Evolutionary conservation across 768 basidiomycete species (phyloP), one percentile per base, ranked within the genome.

Genomic region (Rhizopogon rudus): DNA sequence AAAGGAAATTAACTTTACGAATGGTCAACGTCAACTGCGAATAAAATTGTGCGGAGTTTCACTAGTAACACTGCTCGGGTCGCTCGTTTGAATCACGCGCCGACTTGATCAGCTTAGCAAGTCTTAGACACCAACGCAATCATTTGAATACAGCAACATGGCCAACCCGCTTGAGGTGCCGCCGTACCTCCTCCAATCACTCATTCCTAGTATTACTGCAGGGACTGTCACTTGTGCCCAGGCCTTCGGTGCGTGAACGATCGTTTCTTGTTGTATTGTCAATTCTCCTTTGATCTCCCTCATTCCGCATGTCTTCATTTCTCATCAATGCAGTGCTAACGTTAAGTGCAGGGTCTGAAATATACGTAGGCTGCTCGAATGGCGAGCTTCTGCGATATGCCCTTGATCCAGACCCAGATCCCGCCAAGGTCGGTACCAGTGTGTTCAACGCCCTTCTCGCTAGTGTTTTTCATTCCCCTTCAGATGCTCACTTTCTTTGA

Each of bases 351-450:
- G 91, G 86, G 33, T 84, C 85, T 41, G 93, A 97, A 63, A 81
- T 96, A 25, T 95, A 93, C 60, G 80, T 92, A 12, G 94, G 93
- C 12, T 88, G 88, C 57, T 83, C 85, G 20, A 91, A 93, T 56
- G 93, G 94, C 20, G 83, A 91, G 60, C 77, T 97, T 7, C 72
- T 93, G 37, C 86, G 93, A 42, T 95, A 88, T 65, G 78, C 86
- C 1, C 75, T 91, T 20, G 86, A 87, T 61, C 78, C 77, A 3
- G 82, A 81, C 60, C 50, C 59, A 0, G 75, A 78, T 57, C 69
- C 78, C 22, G 75, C 70, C 61, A 73, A 76, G 62, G 82, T 82
- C 57, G 54, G 76, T 66, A 50, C 6, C 33, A 28, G 16, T 5
- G 12, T 29, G 6, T 51, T 12, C 20, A 22, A 25, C 14, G 16